Evolutionary conservation across 2,329 filamentous ascomycete genomes (phyloP), one percentile per base, ranked within the genome.

Genomic region (Paraphoma sp.): DNA sequence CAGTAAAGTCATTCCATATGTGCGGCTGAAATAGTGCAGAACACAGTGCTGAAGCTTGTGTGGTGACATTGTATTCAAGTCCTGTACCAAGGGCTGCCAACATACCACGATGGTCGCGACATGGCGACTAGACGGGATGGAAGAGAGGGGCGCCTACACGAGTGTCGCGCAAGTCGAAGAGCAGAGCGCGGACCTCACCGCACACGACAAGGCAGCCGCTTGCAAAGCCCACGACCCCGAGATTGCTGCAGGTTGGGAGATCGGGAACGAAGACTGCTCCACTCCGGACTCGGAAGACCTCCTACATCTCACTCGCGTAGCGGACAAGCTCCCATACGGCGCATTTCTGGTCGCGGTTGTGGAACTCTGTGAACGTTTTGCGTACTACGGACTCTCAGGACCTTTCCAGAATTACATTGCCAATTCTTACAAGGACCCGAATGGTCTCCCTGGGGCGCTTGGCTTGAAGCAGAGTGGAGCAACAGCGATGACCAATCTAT

Each of bases 401-500:
- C 78, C 80, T 9, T 81, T 83, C 59, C 80, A 82, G 58, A 83
- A 83, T 61, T 83, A 82, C 68, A 82, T 82, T 63, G 72, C 75
- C 42, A 81, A 82, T 58, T 63, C 65, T 31, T 75, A 77, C 45
- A 53, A 76, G 38, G 73, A 76, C 44, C 62, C 70, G 11, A 77
- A 79, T 51, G 79, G 79, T 0, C 70, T 79, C 2, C 76, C 76
- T 14, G 79, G 76, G 12, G 76, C 75, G 7, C 67, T 78, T 14
- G 79, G 79, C 10, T 61, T 81, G 0, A 72, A 71, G 12, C 80
- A 82, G 62, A 69, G 72, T 23, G 72, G 76, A 4, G 78, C 80
- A 2, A 82, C 80, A 2, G 79, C 77, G 10, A 66, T 81, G 41
- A 80, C 76, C n/a, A 77, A 78, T 18, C 79, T 81, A 60, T 82